A percentile compares a stretch with the other conserved stretches of the same genome.
phyloP scores from a whole-genome alignment of 768 basidiomycete genomes.

The Gymnopilus dilepis region DNA sequence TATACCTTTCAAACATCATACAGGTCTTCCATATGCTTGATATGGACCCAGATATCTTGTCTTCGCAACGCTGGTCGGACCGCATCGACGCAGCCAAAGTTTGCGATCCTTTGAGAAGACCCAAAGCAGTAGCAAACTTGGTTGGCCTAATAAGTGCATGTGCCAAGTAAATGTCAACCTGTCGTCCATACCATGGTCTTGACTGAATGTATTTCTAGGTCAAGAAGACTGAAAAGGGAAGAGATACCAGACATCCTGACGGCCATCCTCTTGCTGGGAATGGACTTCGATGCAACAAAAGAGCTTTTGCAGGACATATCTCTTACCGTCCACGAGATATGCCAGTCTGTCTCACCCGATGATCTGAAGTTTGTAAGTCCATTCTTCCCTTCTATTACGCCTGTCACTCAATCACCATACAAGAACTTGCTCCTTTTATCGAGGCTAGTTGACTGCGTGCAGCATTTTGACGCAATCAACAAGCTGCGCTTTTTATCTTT shows the following conservation, averaged over 20 bases:
- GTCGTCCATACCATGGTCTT: neutral
- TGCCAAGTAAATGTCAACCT: slow-evolving; percentile 46
- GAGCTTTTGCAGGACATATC: slow-evolving; percentile 54
- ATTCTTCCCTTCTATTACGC: neutral
- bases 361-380: slow-evolving; percentile 28
- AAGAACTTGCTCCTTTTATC: slow-evolving; percentile 55
- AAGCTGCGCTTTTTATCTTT: slow-evolving; percentile 56
- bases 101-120: slow-evolving; percentile 30
- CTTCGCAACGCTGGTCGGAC: slow-evolving; percentile 12
- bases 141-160: slow-evolving; percentile 46
- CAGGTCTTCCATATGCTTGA: slow-evolving; percentile 50
- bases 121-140: slow-evolving; percentile 44
- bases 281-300: slow-evolving; percentile 54
- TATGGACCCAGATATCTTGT: slow-evolving; percentile 41
- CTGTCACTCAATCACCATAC: slow-evolving; percentile 2
- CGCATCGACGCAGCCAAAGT: neutral
- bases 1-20: slow-evolving; percentile 40
- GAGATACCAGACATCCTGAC: slow-evolving; percentile 57
- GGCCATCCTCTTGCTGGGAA: slow-evolving; percentile 56
- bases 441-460: slow-evolving; percentile 48
- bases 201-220: slow-evolving; percentile 28
- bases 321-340: slow-evolving; percentile 51
- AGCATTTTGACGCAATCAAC: slow-evolving; percentile 49
- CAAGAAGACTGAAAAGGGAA: slow-evolving; percentile 35
- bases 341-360: slow-evolving; percentile 42